A percentile compares a stretch with the other conserved stretches of the same genome.
These are phyloP conservation scores for Sarocladium oryzae DNA, from an alignment of 2,329 filamentous ascomycete genomes.

Conservation along the genomic window DNA sequence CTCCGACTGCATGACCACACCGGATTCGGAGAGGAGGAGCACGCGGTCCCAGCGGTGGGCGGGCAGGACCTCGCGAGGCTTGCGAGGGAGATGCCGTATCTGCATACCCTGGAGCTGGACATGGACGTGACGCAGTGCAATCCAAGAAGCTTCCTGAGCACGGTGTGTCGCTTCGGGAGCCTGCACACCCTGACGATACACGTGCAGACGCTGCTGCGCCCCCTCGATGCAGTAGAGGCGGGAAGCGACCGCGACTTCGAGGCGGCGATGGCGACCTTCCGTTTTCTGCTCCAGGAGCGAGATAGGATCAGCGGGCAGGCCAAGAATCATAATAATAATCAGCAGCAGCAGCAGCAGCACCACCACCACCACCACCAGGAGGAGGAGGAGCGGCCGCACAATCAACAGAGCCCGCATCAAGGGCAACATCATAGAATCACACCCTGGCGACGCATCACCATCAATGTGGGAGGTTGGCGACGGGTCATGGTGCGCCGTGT, in stretches of 20 bases:
- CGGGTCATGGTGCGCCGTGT: slow-evolving; percentile 37
- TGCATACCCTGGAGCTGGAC: slow-evolving; percentile 40
- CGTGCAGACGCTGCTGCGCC: slow-evolving; percentile 34
- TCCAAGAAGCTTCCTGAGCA: slow-evolving; percentile 29
- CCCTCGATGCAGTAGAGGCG: slow-evolving; percentile 15
- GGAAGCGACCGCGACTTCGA: slow-evolving; percentile 30
- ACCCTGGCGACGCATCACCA: slow-evolving; percentile 34
- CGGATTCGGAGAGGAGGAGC: slow-evolving; percentile 36
- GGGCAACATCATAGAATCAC: not conserved
- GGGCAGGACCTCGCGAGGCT: slow-evolving; percentile 27
- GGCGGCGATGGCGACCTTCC: slow-evolving; percentile 27
- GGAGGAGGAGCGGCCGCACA: too few species aligned
- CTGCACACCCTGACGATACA: slow-evolving; percentile 37
- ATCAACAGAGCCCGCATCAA: not conserved
- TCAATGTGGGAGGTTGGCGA: slow-evolving; percentile 43
- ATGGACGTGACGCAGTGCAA: slow-evolving; percentile 34
- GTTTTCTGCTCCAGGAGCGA: slow-evolving; percentile 1
- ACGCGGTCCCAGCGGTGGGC: slow-evolving; percentile 34
- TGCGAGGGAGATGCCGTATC: slow-evolving; percentile 21
- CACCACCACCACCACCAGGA: too few species aligned
- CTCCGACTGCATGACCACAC: slow-evolving; percentile 39
- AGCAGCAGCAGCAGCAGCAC: not conserved
- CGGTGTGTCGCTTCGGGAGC: slow-evolving; percentile 31
- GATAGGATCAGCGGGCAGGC: too few species aligned
- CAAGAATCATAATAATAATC: too few species aligned